Percentiles rank a stretch among this genome's conserved stretches.
phyloP scores from a whole-genome alignment of 225 moss, liverwort and hornwort genomes.

The Pleurozium schreberi region DNA sequence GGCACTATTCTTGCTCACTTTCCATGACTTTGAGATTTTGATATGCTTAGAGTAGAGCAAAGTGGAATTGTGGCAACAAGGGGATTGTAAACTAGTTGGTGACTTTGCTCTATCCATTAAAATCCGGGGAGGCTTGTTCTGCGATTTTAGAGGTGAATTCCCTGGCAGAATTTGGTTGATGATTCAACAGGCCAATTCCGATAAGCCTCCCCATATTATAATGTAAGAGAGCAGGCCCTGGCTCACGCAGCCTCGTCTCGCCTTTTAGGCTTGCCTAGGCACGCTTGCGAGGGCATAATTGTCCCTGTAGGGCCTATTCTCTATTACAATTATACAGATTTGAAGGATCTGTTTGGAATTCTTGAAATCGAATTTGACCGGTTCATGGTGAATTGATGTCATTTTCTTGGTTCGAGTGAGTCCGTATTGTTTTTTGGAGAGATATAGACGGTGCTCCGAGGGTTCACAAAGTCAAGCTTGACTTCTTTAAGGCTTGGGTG shows the following conservation, averaged over 20 bases:
- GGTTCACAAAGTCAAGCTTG: not conserved
- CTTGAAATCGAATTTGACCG: not conserved
- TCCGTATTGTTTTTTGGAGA: not conserved
- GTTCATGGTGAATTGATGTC: not conserved
- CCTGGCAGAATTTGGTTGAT: no score
- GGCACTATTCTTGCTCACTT: not conserved
- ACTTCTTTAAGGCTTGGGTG: not conserved
- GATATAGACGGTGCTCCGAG: not conserved
- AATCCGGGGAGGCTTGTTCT: no score
- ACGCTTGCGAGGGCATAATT: no score
- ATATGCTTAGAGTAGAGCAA: not conserved
- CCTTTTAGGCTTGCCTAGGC: no score
- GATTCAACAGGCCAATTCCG: no score
- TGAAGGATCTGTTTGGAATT: not conserved
- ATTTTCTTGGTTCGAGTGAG: not conserved
- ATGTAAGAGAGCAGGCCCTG: no score
- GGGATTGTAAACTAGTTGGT: not conserved
- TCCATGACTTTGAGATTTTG: not conserved
- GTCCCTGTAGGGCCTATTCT: no score
- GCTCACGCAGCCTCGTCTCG: no score
- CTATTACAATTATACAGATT: not conserved
- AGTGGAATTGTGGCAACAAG: not conserved
- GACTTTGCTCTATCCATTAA: not conserved
- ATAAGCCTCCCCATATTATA: no score
- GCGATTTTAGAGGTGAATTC: no score